A percentile compares a stretch with the other conserved stretches of the same genome.
Evolutionary conservation across 352 stramenopile species (phyloP).

Genomic region (Phytophthora niederhauseri): DNA sequence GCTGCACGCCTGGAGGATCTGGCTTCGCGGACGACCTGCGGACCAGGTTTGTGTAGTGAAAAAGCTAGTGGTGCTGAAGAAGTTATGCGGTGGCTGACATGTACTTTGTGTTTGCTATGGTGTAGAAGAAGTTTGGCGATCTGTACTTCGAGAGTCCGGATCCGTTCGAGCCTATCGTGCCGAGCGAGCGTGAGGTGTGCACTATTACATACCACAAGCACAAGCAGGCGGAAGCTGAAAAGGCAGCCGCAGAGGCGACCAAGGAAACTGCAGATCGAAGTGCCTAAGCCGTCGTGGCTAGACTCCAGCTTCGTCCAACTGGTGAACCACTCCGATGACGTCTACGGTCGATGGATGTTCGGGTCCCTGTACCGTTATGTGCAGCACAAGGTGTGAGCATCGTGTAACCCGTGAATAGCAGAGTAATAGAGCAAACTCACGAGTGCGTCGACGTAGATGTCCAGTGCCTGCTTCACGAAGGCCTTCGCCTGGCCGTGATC

Average conservation of each 20-base stretch:
- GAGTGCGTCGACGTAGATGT: slow-evolving; percentile 62
- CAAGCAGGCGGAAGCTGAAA: slow-evolving; percentile 20
- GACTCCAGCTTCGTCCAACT: slow-evolving; percentile 53
- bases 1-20: slow-evolving; percentile 85
- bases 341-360: slow-evolving; percentile 68
- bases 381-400: neutral
- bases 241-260: too few relatives aligned
- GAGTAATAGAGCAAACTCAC: slow-evolving; percentile 39
- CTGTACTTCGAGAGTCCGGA: slow-evolving; percentile 70
- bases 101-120: slow-evolving; percentile 12
- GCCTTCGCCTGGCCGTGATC: slow-evolving; percentile 56
- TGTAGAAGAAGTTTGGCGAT: slow-evolving; percentile 60
- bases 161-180: slow-evolving; percentile 70
- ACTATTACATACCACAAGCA: slow-evolving; percentile 66
- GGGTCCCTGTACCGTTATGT: slow-evolving; percentile 33
- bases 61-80: neutral
- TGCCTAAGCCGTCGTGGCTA: slow-evolving; percentile 24
- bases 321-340: slow-evolving; percentile 56
- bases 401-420: neutral
- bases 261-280: too few relatives aligned
- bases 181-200: slow-evolving; percentile 53
- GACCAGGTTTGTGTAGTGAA: slow-evolving; percentile 40
- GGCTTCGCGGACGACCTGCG: slow-evolving; percentile 53
- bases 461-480: slow-evolving; percentile 55
- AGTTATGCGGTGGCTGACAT: neutral